phyloP scores from a whole-genome alignment of 2,329 filamentous ascomycete species.

The Zasmidium citrigriseum region DNA sequence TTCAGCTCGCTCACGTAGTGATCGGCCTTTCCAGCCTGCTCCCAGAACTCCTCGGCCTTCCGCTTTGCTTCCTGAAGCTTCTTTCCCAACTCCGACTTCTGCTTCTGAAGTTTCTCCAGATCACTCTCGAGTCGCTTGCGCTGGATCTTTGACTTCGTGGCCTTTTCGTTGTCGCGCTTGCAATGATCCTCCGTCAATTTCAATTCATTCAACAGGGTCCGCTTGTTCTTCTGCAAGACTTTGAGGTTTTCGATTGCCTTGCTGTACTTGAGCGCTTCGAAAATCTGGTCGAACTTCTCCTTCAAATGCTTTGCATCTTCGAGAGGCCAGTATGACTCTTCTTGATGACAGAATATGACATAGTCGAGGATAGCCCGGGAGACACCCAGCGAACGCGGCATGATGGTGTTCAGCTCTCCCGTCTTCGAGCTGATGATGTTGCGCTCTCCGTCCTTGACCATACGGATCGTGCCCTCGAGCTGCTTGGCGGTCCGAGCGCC shows the following conservation, averaged over 20 bases:
- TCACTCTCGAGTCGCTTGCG: conserved; percentile 37
- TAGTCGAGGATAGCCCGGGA: conserved; percentile 86
- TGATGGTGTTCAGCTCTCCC: conserved; percentile 70
- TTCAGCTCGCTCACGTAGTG: conserved; percentile 73
- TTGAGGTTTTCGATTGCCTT: conserved; percentile 98
- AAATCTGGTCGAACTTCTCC: conserved; percentile 95
- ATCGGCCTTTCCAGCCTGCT: conserved; percentile 72
- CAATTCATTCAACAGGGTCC: conserved; percentile 69
- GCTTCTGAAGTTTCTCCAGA: conserved; percentile 58
- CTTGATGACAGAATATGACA: conserved; percentile 98
- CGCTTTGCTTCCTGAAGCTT: conserved; percentile 62
- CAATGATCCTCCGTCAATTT: conserved; percentile 75
- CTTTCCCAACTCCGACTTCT: conserved; percentile 63
- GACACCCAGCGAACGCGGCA: conserved; percentile 85
- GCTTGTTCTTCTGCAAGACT: conserved; percentile 77
- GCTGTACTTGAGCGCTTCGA: conserved; percentile 94
- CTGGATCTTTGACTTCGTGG: conserved; percentile 67
- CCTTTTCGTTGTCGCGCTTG: conserved; percentile 82
- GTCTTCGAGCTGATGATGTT: conserved; percentile 76
- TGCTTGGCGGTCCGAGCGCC: conserved; percentile 75
- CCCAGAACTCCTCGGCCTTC: conserved; percentile 63
- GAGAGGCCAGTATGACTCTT: conserved; percentile 96
- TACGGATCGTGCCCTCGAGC: conserved; percentile 75
- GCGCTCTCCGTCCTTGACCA: conserved; percentile 77
- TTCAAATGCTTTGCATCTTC: conserved; percentile 84